A percentile compares a stretch with the other conserved stretches of the same genome.
phyloP scores from a whole-genome alignment of 2,329 filamentous ascomycete species.

The Colletotrichum australisinense region DNA sequence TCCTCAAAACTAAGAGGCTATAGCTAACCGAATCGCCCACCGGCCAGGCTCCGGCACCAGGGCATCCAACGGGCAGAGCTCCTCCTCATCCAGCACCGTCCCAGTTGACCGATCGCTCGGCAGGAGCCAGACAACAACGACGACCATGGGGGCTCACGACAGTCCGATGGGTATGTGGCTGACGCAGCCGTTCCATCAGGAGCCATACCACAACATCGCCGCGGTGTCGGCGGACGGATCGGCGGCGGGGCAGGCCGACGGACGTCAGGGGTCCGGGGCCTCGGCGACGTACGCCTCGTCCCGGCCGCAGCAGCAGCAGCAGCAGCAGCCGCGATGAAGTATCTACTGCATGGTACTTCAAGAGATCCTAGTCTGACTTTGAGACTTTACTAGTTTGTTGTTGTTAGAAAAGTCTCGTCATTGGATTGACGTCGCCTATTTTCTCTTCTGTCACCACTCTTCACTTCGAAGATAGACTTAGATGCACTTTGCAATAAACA shows the following conservation, averaged over 20 bases:
- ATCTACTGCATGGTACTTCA: background rate
- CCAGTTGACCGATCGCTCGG: constrained; percentile 20
- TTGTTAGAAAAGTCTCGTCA: background rate
- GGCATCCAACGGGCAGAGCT: background rate
- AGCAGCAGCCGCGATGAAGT: background rate
- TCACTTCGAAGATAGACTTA: background rate
- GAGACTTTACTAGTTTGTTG: background rate
- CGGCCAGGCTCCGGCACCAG: background rate
- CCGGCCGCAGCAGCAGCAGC: constrained; percentile 19
- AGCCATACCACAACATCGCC: constrained; percentile 31
- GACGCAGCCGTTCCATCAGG: constrained; percentile 29
- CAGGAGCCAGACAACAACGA: background rate
- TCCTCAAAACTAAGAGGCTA: background rate
- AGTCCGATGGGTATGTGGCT: constrained; percentile 18
- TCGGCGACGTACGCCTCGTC: constrained; percentile 27
- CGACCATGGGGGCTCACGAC: background rate
- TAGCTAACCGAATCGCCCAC: background rate
- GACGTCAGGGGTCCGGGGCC: constrained; percentile 13
- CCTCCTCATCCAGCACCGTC: constrained; percentile 4
- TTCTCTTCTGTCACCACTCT: background rate
- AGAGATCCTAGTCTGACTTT: background rate
- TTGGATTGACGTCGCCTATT: background rate
- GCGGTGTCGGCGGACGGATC: constrained; percentile 26
- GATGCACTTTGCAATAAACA: background rate
- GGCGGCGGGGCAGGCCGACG: background rate